Conservation (phyloP, 352 stramenopile species). For the Phytophthora sp. region DNA sequence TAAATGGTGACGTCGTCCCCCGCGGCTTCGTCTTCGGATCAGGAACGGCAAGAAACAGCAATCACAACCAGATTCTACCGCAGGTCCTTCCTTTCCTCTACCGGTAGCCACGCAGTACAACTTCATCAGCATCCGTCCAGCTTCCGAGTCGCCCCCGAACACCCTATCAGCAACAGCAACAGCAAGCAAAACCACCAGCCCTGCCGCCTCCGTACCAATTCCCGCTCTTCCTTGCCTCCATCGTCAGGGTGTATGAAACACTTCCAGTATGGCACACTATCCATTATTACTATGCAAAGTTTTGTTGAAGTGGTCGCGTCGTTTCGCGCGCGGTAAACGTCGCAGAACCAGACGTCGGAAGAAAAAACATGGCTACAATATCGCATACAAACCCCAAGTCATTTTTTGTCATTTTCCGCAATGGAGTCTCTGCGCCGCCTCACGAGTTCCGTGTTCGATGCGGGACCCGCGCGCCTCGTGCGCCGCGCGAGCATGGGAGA, state of each 20-base stretch:
- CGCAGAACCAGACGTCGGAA: conserved; percentile 12
- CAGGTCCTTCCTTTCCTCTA: no score
- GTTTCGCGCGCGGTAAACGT: conserved; percentile 18
- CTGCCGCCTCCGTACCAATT: neutral
- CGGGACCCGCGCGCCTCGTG: conserved; percentile 40
- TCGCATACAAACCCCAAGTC: conserved; percentile 10
- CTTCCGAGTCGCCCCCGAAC: conserved; percentile 80
- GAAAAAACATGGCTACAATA: conserved; percentile 19
- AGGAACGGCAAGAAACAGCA: conserved; percentile 17
- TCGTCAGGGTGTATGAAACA: neutral
- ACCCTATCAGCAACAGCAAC: conserved; percentile 35
- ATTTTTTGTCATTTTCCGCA: conserved; percentile 9
- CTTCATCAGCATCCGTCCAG: conserved; percentile 74
- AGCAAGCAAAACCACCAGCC: neutral
- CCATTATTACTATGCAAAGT: neutral
- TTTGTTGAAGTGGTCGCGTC: conserved; percentile 17
- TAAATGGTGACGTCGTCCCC: conserved; percentile 58
- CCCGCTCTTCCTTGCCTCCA: conserved; percentile 51
- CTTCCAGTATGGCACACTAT: no score
- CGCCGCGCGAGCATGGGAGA: conserved; percentile 46
- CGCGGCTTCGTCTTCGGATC: conserved; percentile 60
- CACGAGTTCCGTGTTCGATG: conserved; percentile 75
- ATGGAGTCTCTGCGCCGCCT: conserved; percentile 83
- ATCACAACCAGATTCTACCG: neutral
- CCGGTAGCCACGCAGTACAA: conserved; percentile 55